phyloP scores from a whole-genome alignment of 805 yeast genomes.

The Blastobotrys peoriensis region DNA sequence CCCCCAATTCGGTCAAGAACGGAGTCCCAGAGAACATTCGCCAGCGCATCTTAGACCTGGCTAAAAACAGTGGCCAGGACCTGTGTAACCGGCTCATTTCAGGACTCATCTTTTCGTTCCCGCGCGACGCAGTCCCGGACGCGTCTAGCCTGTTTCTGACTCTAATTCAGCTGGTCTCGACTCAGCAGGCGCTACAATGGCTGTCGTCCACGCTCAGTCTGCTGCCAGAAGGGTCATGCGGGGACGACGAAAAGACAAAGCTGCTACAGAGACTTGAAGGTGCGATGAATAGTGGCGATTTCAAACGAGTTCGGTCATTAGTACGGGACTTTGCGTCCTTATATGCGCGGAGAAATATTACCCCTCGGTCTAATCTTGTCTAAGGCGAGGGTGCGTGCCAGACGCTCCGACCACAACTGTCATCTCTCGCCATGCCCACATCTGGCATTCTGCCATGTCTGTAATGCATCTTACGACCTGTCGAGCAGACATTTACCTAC shows the following conservation, averaged over 20 bases:
- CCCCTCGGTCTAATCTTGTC: conserved; percentile 31
- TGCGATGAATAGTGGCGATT: conserved; percentile 50
- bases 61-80: conserved; percentile 48
- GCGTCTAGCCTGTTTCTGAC: conserved; percentile 69
- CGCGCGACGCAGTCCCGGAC: conserved; percentile 62
- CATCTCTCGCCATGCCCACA: too few relatives aligned
- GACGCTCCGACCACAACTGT: too few relatives aligned
- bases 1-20: conserved; percentile 66
- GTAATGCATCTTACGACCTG: too few relatives aligned
- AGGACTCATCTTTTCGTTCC: conserved; percentile 69
- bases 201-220: conserved; percentile 46
- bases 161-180: conserved; percentile 41
- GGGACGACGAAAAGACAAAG: conserved; percentile 61
- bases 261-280: conserved; percentile 35
- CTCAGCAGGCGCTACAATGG: conserved; percentile 53
- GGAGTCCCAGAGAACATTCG: conserved; percentile 52
- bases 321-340: conserved; percentile 74
- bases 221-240: conserved; percentile 60
- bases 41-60: conserved; percentile 40
- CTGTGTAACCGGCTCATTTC: conserved; percentile 48
- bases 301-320: conserved; percentile 63
- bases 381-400: too few relatives aligned
- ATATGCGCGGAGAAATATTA: conserved; percentile 73
- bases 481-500: too few relatives aligned
- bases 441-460: too few relatives aligned